Evolutionary conservation across 306 rosid genomes (phyloP), one percentile per base, ranked within the genome.

Genomic region (Albizia julibrissin): DNA sequence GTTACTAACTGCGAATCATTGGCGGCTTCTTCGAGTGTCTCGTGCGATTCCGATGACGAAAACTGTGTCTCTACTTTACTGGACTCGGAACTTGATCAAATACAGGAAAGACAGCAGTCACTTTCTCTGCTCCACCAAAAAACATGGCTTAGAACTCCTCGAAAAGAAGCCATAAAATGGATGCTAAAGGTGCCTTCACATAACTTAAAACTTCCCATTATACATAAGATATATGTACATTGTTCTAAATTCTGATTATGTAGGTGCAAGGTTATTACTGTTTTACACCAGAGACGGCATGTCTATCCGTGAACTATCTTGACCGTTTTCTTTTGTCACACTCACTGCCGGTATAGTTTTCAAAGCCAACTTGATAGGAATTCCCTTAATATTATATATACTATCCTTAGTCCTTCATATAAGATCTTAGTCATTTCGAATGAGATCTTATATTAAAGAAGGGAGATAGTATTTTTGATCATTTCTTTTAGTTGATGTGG

Each of bases 201-300:
- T 5, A 31, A 14, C 40, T 0, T 72, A 24, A 8, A 26, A 59
- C 68, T 11, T 26, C 6, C 19, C 18, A 11, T 27, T 13, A 4
- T 4, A 0, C 19, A 26, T 12, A 13, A 26, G 13, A 56, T 26
- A 61, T 34, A 67, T 19, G 19, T 13, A 40, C 6, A 42, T 12
- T 69, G 22, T 58, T 52, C 58, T 79, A 33, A 37, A 52, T 68
- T 66, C 56, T 84, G 42, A 27, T 54, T 61, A 11, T 81, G 68
- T 72, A 88, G 91, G 91, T 86, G 4, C 87, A 86, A 81, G 79
- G 79, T 47, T 82, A 68, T 77, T 86, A 79, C 79, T 68, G 76
- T 27, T 88, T 88, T 62, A 84, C 83, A 58, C 89, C 91, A 3
- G 86, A 79, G 79, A 86, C 91, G 3, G 86, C 89, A 21, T 88